Percentiles rank a stretch among this genome's conserved stretches.
phyloP scores from a whole-genome alignment of 805 yeast species.

The Candida cerambycidarum region DNA sequence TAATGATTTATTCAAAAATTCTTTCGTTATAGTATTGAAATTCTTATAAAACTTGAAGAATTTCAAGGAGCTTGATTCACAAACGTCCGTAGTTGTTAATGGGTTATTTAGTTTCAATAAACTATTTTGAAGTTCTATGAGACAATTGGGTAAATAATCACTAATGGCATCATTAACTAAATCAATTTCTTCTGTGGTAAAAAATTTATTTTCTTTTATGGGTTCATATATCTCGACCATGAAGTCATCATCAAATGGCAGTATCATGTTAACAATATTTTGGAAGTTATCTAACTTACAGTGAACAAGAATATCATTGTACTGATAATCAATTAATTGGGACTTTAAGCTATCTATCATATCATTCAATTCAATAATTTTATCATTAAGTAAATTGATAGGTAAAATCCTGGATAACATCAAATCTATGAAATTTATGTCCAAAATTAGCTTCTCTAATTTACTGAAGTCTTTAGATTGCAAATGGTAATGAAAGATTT shows the following conservation, averaged over 20 bases:
- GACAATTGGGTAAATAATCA: constrained; percentile 56
- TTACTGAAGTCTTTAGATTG: constrained; percentile 26
- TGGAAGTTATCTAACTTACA: constrained; percentile 59
- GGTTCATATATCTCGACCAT: constrained; percentile 67
- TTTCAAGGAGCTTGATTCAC: constrained; percentile 46
- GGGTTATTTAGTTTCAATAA: constrained; percentile 64
- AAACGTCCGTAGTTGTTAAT: constrained; percentile 53
- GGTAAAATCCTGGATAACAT: constrained; percentile 55
- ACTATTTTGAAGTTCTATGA: constrained; percentile 58
- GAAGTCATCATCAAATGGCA: constrained; percentile 51
- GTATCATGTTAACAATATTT: constrained; percentile 71
- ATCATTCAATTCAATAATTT: constrained; percentile 36
- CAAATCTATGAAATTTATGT: constrained; percentile 61
- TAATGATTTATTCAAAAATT: constrained; percentile 38
- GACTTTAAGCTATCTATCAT: constrained; percentile 34
- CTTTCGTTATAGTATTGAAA: constrained; percentile 34
- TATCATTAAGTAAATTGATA: constrained; percentile 35
- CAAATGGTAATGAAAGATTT: constrained; percentile 36
- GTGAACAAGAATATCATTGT: constrained; percentile 45
- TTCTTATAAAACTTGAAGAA: constrained; percentile 50
- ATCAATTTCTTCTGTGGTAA: constrained; percentile 44
- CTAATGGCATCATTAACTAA: constrained; percentile 47
- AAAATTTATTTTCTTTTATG: constrained; percentile 58
- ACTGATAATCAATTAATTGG: constrained; percentile 46
- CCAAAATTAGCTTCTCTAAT: constrained; percentile 43